Conservation (phyloP, 768 basidiomycete genomes). For the Amanita muscaria region DNA sequence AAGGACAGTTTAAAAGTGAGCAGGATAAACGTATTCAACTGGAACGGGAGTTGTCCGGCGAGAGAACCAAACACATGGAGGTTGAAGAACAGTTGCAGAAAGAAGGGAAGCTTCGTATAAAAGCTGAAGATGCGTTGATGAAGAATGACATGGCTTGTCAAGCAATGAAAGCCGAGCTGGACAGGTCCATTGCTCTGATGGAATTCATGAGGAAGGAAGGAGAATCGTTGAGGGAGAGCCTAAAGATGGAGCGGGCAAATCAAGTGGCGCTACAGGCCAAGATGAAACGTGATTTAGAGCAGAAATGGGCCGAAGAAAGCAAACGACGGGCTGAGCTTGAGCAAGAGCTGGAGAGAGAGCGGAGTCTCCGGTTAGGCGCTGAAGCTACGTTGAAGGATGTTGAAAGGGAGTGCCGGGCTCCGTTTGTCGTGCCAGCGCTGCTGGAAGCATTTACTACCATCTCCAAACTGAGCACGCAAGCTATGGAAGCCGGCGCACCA, state of each 20-base stretch:
- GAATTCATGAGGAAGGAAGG: background rate
- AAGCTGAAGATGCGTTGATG: background rate
- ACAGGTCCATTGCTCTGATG: background rate
- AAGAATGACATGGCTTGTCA: background rate
- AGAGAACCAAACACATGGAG: background rate
- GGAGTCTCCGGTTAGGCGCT: slow-evolving; percentile 26
- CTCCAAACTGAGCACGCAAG: slow-evolving; percentile 17
- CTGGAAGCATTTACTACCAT: slow-evolving; percentile 44
- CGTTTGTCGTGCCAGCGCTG: slow-evolving; percentile 51
- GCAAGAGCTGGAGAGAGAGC: slow-evolving; percentile 27
- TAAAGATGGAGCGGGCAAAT: background rate
- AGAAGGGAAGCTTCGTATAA: background rate
- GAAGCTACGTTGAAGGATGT: slow-evolving; percentile 41
- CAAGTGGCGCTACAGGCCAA: background rate
- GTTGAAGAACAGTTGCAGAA: background rate
- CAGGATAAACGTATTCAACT: background rate
- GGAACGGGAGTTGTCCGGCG: background rate
- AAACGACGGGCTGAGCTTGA: background rate
- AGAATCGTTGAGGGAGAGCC: too few species aligned
- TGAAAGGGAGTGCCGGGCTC: slow-evolving; percentile 38
- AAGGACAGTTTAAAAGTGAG: background rate
- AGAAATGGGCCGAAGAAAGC: background rate
- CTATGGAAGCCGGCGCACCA: background rate
- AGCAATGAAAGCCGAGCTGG: background rate
- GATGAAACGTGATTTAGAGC: background rate